A percentile compares a stretch with the other conserved stretches of the same genome.
Evolutionary conservation across 257 asterid species (phyloP).

Genomic region (Solanum sparsipilum): DNA sequence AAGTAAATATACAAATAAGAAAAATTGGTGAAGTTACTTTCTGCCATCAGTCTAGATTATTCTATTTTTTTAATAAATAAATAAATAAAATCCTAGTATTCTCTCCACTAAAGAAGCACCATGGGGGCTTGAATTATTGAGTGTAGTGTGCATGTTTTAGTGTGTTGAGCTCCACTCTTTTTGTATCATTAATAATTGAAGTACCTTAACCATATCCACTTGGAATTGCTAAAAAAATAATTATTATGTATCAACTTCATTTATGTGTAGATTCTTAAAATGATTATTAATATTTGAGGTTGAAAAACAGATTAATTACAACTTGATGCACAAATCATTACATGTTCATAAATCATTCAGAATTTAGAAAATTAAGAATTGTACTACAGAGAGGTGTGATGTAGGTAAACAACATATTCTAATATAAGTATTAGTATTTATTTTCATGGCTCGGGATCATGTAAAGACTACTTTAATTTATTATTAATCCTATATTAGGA

Average conservation of each 20-base stretch:
- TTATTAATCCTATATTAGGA: not conserved
- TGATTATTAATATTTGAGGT: not conserved
- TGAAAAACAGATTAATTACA: not conserved
- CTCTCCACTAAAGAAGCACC: not conserved
- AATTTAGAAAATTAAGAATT: not conserved
- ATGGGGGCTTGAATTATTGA: not conserved
- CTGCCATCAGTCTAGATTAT: not conserved
- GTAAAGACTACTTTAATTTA: too few species aligned
- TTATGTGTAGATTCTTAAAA: not conserved
- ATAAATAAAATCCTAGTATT: not conserved
- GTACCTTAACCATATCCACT: not conserved
- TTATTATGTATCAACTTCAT: not conserved
- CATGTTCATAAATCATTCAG: too few species aligned
- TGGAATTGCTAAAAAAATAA: not conserved
- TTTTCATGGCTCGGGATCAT: not conserved
- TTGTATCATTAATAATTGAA: not conserved
- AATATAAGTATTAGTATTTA: not conserved
- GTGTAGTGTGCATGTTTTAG: not conserved
- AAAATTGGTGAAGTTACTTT: not conserved
- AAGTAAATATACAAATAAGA: not conserved
- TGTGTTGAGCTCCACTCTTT: not conserved
- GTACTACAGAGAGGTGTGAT: not conserved
- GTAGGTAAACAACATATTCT: not conserved
- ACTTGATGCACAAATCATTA: not conserved
- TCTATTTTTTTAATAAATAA: not conserved